Evolutionary conservation across 345 rosid species (phyloP), one percentile per base, ranked within the genome.

Genomic region (Populus nigra): DNA sequence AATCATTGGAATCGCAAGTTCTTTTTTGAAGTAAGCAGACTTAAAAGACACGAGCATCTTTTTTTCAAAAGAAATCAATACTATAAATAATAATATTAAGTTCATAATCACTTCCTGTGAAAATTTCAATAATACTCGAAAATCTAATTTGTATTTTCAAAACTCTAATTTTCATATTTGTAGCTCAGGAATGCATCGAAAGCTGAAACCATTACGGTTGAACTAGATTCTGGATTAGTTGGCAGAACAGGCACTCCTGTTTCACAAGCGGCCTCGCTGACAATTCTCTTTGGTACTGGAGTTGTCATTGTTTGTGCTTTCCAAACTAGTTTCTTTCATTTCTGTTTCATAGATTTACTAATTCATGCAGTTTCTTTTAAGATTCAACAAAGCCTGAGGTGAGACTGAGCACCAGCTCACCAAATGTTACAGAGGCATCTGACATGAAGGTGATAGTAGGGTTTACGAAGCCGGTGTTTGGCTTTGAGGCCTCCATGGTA

Each of bases 401-500:
- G 22, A 80, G 83, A 47, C 74, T 88, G 36, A 86, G 91, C 74
- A 82, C 89, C 50, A 85, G 83, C 78, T 78, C 88, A 53, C 83
- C 72, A 27, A 85, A 77, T 45, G 66, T 77, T 23, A 86, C 87
- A 5, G 85, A 80, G 68, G 87, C 80, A 25, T 75, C 83, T 39
- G 55, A 68, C 76, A 84, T 86, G 75, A 79, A 86, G 49, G 83
- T 85, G 63, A 76, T 86, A 35, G 86, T 82, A 53, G 88, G 85
- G 81, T 88, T 88, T 72, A 83, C 88, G 31, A 86, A 88, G 86
- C 91, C 91, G 25, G 91, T 88, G 79, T 86, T 88, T 43, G 85
- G 87, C 22, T 88, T 86, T 76, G 83, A 82, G 68, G 84, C 84
- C 50, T 80, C 88, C 69, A 77, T 77, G 83, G 78, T 88, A 43